Conservation (phyloP, 768 basidiomycete species). For the Serendipita vermifera region DNA sequence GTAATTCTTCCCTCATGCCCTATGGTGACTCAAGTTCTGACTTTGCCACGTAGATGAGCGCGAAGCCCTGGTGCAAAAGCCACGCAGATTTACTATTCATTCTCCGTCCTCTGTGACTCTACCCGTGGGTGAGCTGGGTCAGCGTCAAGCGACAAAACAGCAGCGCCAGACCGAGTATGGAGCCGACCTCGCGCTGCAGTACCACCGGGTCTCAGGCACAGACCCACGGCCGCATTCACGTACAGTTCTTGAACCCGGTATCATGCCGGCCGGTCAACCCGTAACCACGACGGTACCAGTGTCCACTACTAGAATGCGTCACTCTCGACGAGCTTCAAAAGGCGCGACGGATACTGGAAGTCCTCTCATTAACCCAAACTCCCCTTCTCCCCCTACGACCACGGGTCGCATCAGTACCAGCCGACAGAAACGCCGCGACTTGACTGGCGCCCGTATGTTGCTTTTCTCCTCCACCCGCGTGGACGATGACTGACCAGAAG, state of each 20-base stretch:
- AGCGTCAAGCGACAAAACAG: too few relatives aligned
- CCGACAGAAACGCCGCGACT: background rate
- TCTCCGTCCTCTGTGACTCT: too few relatives aligned
- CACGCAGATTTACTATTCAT: too few relatives aligned
- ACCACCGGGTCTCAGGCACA: background rate
- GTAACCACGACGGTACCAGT: background rate
- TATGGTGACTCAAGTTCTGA: too few relatives aligned
- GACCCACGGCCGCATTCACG: background rate
- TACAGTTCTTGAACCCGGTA: background rate
- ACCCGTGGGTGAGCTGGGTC: too few relatives aligned
- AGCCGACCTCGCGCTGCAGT: background rate
- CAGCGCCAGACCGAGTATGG: too few relatives aligned
- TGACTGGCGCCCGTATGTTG: background rate
- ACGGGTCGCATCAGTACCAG: background rate
- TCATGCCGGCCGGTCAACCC: background rate
- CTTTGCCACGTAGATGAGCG: too few relatives aligned
- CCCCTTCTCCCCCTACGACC: background rate
- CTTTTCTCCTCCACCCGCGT: background rate
- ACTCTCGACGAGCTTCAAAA: background rate
- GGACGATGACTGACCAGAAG: too few relatives aligned
- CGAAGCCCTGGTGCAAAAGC: too few relatives aligned
- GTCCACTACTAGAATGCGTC: background rate
- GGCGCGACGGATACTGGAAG: background rate
- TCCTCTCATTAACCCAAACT: background rate
- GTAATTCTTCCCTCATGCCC: too few relatives aligned